Conservation (phyloP, 225 moss, liverwort and hornwort species). For the Climacium dendroides region DNA sequence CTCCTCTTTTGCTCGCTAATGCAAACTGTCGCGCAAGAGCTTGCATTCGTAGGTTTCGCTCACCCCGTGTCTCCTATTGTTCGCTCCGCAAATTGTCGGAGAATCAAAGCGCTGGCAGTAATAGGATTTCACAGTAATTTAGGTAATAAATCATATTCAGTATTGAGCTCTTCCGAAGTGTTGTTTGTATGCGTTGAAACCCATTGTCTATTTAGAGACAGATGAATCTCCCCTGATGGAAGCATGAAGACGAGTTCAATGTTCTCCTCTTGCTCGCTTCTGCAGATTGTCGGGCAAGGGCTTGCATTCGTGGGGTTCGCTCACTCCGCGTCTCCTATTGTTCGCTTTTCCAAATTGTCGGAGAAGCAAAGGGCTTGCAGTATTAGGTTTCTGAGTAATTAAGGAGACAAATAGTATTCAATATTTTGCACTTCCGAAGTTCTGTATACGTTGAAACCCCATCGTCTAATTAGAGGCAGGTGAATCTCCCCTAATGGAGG, state of each 20-base stretch:
- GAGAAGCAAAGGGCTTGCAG: neutral
- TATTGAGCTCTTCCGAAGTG: neutral
- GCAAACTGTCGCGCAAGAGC: neutral
- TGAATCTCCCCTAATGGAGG: neutral
- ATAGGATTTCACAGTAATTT: neutral
- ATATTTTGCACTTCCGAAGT: neutral
- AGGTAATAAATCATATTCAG: too few relatives aligned
- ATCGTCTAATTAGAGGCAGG: neutral
- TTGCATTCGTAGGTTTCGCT: neutral
- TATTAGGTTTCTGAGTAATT: neutral
- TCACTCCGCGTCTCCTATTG: neutral
- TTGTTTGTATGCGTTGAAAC: neutral
- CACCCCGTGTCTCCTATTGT: neutral
- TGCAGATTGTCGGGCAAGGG: neutral
- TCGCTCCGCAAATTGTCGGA: neutral
- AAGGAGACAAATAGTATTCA: neutral
- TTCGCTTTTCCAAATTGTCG: neutral
- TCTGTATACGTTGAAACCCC: neutral
- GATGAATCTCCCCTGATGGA: neutral
- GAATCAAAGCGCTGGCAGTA: neutral
- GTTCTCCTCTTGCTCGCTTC: neutral
- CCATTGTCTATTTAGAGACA: neutral
- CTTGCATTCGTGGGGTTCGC: neutral
- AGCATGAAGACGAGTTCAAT: neutral
- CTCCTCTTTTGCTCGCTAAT: neutral